Evolutionary conservation across 495 filamentous ascomycete genomes (phyloP).

Genomic region (Xanthoparmelia taractica): DNA sequence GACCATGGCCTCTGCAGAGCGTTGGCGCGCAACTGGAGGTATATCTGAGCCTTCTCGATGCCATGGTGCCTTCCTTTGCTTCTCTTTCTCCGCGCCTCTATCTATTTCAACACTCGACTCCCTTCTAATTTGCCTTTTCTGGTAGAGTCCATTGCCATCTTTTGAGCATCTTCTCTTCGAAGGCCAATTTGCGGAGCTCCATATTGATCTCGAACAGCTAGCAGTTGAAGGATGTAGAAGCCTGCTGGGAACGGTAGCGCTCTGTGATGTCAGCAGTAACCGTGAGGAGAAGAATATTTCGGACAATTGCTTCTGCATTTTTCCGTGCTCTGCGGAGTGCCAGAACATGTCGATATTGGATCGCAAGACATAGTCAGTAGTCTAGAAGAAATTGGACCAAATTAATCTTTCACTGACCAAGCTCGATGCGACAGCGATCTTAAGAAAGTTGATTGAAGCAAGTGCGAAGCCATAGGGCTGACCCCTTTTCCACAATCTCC

Average conservation of each 20-base stretch:
- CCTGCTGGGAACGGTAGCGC: neutral
- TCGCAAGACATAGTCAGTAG: constrained; percentile 14
- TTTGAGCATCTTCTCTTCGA: neutral
- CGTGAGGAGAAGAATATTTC: constrained; percentile 3
- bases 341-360: neutral
- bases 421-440: neutral
- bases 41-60: constrained; percentile 57
- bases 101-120: constrained; percentile 35
- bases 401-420: neutral
- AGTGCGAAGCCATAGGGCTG: constrained; percentile 14
- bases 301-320: constrained; percentile 5
- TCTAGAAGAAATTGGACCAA: neutral
- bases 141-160: neutral
- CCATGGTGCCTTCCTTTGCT: constrained; percentile 55
- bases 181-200: neutral
- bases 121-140: constrained; percentile 21
- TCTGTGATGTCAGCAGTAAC: constrained; percentile 1
- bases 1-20: constrained; percentile 48
- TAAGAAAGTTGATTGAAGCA: constrained; percentile 7
- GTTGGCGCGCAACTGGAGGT: constrained; percentile 44
- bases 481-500: constrained; percentile 6
- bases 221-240: neutral
- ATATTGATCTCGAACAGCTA: neutral
- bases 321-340: constrained; percentile 1
- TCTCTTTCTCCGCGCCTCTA: constrained; percentile 42